Evolutionary conservation across 2,329 filamentous ascomycete genomes (phyloP), one percentile per base, ranked within the genome.

Genomic region (Colletotrichum cereale): DNA sequence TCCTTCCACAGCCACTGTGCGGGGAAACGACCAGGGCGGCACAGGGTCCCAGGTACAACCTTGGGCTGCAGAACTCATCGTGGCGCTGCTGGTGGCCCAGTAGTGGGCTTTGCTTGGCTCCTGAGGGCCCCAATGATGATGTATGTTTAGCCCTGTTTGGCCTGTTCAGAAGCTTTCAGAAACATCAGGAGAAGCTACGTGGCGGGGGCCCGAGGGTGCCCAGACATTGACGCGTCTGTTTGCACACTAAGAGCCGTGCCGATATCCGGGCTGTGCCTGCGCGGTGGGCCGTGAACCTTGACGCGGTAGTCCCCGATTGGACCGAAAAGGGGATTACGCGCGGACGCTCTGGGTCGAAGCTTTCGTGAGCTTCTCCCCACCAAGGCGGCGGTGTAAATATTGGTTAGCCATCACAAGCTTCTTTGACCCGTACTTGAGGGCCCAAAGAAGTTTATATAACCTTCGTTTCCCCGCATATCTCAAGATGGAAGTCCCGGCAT

Each of bases 291-390:
- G 57, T 60, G 65, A 69, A 72, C 69, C 69, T 66, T 72, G 69
- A 69, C 65, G 65, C 69, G 69, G 65, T 72, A 16, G 62, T n/a
- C 60, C 65, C 69, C 69, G 69, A 72, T 72, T 72, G 69, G 69
- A 72, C 65, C 52, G 58, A 55, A 42, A 55, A 58, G 58, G 53
- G 65, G 47, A 60, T 55, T 55, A 72, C 69, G 69, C 69, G 69
- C 65, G 69, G 69, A 72, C 69, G 34, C 58, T 60, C 42, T 68
- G 58, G 58, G 65, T 72, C 65, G 58, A 68, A 58, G 48, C 69
- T 72, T 62, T 64, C 52, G 68, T 72, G 50, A 72, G 69, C 38
- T 58, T 64, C 69, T 64, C 69, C 47, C 69, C 69, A 69, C 69
- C 26, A 55, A 48, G 65, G 69, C 65, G 68, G 68, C 65, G 69